Percentiles rank a stretch among this genome's conserved stretches.
These are phyloP conservation scores for Candida alai DNA, from an alignment of 805 yeast genomes.

Conservation along the genomic window DNA sequence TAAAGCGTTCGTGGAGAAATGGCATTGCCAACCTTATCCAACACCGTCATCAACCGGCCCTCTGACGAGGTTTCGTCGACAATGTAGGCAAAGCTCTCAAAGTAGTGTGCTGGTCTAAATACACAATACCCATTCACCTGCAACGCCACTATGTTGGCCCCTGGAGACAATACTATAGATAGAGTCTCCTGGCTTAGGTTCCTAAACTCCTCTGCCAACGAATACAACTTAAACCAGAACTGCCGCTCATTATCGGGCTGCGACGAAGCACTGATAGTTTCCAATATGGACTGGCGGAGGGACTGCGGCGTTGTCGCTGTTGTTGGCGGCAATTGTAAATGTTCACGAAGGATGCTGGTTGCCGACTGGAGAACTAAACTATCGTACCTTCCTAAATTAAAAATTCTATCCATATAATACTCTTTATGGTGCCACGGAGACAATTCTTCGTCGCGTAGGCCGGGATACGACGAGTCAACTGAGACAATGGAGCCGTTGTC, in stretches of 20 bases:
- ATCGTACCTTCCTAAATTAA: constrained; percentile 49
- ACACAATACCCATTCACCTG: constrained; percentile 34
- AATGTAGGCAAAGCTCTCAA: constrained; percentile 20
- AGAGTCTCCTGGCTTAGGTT: constrained; percentile 60
- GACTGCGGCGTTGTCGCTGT: too few species aligned
- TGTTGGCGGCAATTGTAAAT: too few species aligned
- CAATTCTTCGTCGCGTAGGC: constrained; percentile 15
- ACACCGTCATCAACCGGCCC: constrained; percentile 17
- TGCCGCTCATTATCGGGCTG: constrained; percentile 33
- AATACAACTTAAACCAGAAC: constrained; percentile 67
- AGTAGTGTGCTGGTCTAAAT: constrained; percentile 29
- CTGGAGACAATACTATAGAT: constrained; percentile 30
- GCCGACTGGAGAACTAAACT: constrained; percentile 49
- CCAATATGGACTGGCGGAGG: constrained; percentile 7
- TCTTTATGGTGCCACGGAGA: constrained; percentile 28
- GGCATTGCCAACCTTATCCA: constrained; percentile 18
- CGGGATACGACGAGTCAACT: constrained; percentile 15
- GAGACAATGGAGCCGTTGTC: constrained; percentile 13
- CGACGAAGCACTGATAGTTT: neutral
- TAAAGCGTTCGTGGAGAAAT: constrained; percentile 29
- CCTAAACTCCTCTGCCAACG: constrained; percentile 68
- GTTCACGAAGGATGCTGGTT: constrained; percentile 21
- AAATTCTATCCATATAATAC: constrained; percentile 42
- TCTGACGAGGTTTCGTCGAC: constrained; percentile 8
- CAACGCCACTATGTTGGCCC: constrained; percentile 16